Conservation (phyloP, 2,329 filamentous ascomycete species). For the Ceratocystis lukuohia region DNA sequence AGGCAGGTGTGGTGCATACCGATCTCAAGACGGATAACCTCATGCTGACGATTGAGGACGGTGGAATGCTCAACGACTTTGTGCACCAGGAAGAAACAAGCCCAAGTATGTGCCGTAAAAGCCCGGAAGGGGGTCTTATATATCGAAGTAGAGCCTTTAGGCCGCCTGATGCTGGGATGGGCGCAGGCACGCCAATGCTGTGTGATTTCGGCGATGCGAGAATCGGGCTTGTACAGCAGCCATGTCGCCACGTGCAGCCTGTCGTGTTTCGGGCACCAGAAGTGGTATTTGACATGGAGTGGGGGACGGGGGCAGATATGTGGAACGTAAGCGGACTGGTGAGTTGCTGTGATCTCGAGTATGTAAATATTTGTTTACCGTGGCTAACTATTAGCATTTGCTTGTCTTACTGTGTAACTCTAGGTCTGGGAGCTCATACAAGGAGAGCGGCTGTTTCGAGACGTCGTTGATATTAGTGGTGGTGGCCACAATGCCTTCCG, state of each 20-base stretch:
- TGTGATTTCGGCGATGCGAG: slow-evolving; percentile 18
- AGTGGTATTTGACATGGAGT: slow-evolving; percentile 16
- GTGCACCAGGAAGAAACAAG: background rate
- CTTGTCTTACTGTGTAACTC: background rate
- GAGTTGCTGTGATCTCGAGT: background rate
- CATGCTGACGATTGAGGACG: slow-evolving; percentile 19
- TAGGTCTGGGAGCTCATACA: slow-evolving; percentile 18
- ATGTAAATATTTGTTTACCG: background rate
- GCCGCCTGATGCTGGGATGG: slow-evolving; percentile 1
- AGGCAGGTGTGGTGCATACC: slow-evolving; percentile 15
- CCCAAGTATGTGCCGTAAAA: slow-evolving; percentile 1
- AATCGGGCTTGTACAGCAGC: slow-evolving; percentile 12
- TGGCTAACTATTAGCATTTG: background rate
- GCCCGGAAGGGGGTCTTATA: background rate
- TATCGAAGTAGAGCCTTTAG: slow-evolving; percentile 13
- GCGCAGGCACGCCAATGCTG: slow-evolving; percentile 8
- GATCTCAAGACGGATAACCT: slow-evolving; percentile 19
- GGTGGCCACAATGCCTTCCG: slow-evolving; percentile 15
- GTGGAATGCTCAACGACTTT: slow-evolving; percentile 16
- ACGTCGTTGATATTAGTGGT: slow-evolving; percentile 7
- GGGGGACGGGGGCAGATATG: slow-evolving; percentile 17
- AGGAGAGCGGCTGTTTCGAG: slow-evolving; percentile 13
- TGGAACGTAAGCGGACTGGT: slow-evolving; percentile 17
- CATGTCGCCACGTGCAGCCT: slow-evolving; percentile 13
- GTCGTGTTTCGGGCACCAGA: slow-evolving; percentile 16